A percentile compares a stretch with the other conserved stretches of the same genome.
Evolutionary conservation across 495 filamentous ascomycete genomes (phyloP).

Genomic region (Melanomma pulvis-pyrius): DNA sequence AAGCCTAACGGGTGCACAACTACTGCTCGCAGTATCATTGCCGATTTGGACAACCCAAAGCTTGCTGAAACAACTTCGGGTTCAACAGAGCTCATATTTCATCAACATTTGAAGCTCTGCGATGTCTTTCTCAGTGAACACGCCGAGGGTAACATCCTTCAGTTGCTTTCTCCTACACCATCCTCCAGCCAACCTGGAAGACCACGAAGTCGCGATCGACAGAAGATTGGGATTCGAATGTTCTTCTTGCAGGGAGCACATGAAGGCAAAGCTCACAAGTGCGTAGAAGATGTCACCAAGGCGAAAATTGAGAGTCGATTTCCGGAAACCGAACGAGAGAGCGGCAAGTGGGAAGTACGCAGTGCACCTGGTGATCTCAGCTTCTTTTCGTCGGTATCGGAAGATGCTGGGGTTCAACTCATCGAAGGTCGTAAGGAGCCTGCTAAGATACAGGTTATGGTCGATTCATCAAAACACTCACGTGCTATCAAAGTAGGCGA

Average conservation of each 20-base stretch:
- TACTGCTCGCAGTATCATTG: constrained; percentile 75
- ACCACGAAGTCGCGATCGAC: constrained; percentile 31
- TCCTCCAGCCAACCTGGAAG: constrained; percentile 24
- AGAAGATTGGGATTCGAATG: constrained; percentile 49
- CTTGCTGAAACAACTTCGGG: constrained; percentile 47
- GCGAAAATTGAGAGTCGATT: constrained; percentile 85
- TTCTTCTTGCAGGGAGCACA: constrained; percentile 73
- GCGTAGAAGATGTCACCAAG: constrained; percentile 83
- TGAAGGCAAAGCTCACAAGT: constrained; percentile 74
- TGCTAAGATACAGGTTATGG: constrained; percentile 61
- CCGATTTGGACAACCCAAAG: constrained; percentile 77
- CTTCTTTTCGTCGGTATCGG: constrained; percentile 74
- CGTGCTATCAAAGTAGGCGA: constrained; percentile 64
- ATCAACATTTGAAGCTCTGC: constrained; percentile 69
- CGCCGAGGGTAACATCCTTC: constrained; percentile 68
- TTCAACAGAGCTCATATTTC: constrained; percentile 70
- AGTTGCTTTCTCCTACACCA: constrained; percentile 58
- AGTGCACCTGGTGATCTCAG: constrained; percentile 64
- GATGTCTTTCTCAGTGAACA: constrained; percentile 78
- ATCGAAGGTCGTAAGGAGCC: constrained; percentile 60
- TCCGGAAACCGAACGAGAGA: constrained; percentile 75
- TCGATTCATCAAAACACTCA: constrained; percentile 62
- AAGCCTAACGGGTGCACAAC: constrained; percentile 63
- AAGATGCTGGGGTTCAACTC: constrained; percentile 59
- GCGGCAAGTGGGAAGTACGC: constrained; percentile 75